phyloP scores from a whole-genome alignment of 1,284 basidiomycete genomes.

The Ustilago shanxiensis region DNA sequence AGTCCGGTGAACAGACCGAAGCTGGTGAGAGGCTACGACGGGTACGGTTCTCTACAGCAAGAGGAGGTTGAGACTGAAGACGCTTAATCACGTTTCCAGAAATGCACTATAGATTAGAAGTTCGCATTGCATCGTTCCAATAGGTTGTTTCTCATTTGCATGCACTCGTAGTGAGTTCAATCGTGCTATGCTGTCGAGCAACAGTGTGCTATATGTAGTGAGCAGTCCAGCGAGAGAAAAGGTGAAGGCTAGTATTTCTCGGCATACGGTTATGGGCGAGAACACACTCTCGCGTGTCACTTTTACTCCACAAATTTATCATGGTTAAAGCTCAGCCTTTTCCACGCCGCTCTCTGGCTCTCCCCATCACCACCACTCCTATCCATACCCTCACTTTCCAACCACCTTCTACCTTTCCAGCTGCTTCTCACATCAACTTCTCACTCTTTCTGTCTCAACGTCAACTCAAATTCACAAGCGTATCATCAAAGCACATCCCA shows the following conservation, averaged over 20 bases:
- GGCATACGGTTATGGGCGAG: neutral
- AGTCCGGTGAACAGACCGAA: conserved; percentile 60
- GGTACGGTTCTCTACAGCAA: conserved; percentile 3
- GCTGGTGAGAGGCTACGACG: neutral
- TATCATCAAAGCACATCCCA: neutral
- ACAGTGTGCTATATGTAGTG: neutral
- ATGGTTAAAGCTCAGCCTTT: neutral
- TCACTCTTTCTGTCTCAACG: too few species aligned
- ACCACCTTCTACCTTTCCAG: neutral
- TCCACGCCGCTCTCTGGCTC: neutral
- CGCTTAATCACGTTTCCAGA: neutral
- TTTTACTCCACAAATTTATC: conserved; percentile 1
- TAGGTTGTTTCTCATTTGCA: neutral
- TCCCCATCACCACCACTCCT: neutral
- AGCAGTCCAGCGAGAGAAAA: neutral
- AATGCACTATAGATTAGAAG: neutral
- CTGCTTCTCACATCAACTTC: too few species aligned
- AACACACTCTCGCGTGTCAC: neutral
- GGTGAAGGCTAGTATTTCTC: neutral
- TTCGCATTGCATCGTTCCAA: neutral
- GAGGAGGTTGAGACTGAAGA: conserved; percentile 5
- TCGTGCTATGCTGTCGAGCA: neutral
- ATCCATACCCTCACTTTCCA: neutral
- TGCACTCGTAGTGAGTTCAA: neutral
- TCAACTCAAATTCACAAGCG: too few species aligned